Conservation (phyloP, 2,329 filamentous ascomycete species). For the Phyllosticta capitalensis region DNA sequence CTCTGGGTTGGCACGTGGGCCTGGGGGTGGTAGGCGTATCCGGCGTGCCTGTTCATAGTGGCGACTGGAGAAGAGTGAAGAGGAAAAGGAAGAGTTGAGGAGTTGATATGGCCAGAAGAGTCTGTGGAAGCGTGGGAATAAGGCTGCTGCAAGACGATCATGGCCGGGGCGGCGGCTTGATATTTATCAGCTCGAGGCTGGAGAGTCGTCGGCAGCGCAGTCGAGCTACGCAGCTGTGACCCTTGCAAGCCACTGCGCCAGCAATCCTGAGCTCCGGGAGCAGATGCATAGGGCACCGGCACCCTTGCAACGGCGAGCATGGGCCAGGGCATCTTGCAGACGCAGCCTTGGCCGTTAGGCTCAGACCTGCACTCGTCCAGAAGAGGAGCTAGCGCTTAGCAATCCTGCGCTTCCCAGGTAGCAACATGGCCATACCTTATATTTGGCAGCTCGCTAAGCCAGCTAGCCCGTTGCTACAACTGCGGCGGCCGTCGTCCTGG, state of each 20-base stretch:
- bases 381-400: constrained; percentile 11
- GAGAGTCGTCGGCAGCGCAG: constrained; percentile 13
- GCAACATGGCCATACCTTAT: constrained; percentile 14
- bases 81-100: background rate
- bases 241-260: constrained; percentile 16
- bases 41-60: constrained; percentile 36
- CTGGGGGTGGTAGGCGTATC: constrained; percentile 34
- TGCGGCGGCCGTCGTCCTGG: constrained; percentile 11
- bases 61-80: constrained; percentile 6
- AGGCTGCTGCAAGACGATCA: constrained; percentile 10
- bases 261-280: constrained; percentile 15
- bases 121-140: constrained; percentile 6
- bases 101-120: constrained; percentile 9
- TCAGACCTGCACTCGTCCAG: constrained; percentile 13
- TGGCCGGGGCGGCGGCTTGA: constrained; percentile 17
- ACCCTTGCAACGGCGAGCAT: constrained; percentile 13
- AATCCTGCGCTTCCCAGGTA: constrained; percentile 10
- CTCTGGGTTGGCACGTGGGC: constrained; percentile 42
- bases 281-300: constrained; percentile 15
- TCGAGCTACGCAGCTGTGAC: constrained; percentile 3
- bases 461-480: constrained; percentile 17
- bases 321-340: constrained; percentile 6
- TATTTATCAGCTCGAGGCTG: constrained; percentile 19
- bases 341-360: constrained; percentile 18
- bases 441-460: constrained; percentile 16